These are phyloP conservation scores for Blastomyces gilchristii DNA, from an alignment of 2,329 filamentous ascomycete genomes.

Conservation along the genomic window DNA sequence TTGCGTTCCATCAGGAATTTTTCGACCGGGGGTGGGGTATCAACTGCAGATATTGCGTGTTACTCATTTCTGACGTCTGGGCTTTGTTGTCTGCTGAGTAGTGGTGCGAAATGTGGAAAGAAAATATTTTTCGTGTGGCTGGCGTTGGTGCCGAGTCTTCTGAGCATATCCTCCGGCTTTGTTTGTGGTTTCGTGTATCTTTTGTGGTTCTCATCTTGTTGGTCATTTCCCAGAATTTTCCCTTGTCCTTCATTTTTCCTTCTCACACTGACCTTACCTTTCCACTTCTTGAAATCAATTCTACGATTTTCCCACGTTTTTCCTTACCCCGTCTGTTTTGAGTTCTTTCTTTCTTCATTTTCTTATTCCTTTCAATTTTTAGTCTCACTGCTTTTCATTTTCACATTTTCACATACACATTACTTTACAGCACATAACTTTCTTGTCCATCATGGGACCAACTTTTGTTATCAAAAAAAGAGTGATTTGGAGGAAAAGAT, in stretches of 20 bases:
- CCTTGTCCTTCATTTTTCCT: neutral
- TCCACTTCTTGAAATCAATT: neutral
- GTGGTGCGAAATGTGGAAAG: neutral
- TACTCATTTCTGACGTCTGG: neutral
- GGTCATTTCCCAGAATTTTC: neutral
- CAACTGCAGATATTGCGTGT: neutral
- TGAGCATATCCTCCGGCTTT: neutral
- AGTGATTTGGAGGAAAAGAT: constrained; percentile 10
- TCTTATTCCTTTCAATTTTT: neutral
- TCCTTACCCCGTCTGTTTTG: neutral
- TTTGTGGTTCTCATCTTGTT: constrained; percentile 3
- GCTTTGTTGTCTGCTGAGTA: neutral
- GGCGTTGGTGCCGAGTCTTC: constrained; percentile 8
- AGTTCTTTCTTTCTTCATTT: neutral
- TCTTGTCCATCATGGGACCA: neutral
- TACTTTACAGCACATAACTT: neutral
- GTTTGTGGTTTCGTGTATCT: constrained; percentile 1
- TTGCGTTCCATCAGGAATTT: neutral
- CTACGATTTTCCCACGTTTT: neutral
- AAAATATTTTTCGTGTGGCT: constrained; percentile 6
- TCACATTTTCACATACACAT: neutral
- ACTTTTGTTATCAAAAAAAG: constrained; percentile 1
- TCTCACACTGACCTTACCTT: neutral
- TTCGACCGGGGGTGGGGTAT: neutral
- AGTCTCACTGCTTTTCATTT: neutral